These are phyloP conservation scores for Aspergillus wentii DNA, from an alignment of 495 filamentous ascomycete species.

Conservation along the genomic window DNA sequence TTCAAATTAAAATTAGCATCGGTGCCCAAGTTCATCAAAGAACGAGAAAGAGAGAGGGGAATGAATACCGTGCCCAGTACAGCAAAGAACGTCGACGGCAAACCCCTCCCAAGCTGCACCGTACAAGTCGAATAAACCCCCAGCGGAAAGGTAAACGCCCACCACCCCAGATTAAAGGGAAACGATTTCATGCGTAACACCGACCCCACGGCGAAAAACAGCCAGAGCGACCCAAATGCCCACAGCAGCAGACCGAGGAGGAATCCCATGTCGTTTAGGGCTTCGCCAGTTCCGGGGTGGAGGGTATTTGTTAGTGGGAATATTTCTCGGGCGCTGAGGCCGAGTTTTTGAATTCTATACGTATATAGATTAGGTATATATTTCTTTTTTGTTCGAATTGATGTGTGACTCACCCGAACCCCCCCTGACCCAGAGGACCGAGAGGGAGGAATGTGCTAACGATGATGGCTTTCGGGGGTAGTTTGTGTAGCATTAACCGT, in stretches of 20 bases:
- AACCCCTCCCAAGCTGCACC: conserved; percentile 39
- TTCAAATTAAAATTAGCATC: neutral
- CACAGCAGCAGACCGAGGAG: conserved; percentile 51
- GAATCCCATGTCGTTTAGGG: conserved; percentile 51
- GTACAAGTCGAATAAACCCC: conserved; percentile 52
- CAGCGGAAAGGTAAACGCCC: conserved; percentile 61
- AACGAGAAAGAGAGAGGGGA: neutral
- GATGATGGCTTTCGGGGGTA: conserved; percentile 55
- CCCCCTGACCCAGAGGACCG: conserved; percentile 56
- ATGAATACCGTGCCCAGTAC: conserved; percentile 40
- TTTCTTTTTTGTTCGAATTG: neutral
- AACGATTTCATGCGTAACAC: conserved; percentile 37
- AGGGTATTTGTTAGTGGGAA: conserved; percentile 49
- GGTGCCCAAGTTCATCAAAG: no score
- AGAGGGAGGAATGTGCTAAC: conserved; percentile 59
- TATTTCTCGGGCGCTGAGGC: conserved; percentile 40
- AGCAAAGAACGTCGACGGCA: conserved; percentile 50
- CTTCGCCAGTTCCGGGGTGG: conserved; percentile 35
- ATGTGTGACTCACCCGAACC: conserved; percentile 35
- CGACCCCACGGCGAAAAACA: conserved; percentile 48
- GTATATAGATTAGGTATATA: neutral
- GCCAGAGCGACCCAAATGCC: conserved; percentile 59
- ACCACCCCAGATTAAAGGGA: conserved; percentile 66
- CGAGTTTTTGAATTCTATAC: conserved; percentile 48
- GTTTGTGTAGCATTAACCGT: conserved; percentile 50